Percentiles rank a stretch among this genome's conserved stretches.
phyloP scores from a whole-genome alignment of 2,329 filamentous ascomycete species.

The Sporothrix brasiliensis region DNA sequence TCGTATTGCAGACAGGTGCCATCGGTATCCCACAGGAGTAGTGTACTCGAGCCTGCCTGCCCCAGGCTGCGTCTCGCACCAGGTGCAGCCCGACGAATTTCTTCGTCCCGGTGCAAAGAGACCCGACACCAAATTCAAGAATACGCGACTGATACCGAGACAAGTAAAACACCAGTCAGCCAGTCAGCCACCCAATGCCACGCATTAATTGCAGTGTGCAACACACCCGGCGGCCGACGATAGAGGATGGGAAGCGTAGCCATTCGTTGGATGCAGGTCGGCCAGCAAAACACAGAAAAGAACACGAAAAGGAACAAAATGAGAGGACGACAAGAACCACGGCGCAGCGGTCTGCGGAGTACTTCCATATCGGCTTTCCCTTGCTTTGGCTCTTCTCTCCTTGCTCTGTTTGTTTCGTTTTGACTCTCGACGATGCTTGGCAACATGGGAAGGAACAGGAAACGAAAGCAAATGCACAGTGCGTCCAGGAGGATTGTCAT shows the following conservation, averaged over 20 bases:
- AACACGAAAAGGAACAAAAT: not conserved
- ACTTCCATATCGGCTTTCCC: too few species aligned
- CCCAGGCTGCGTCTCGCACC: not conserved
- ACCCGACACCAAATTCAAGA: too few species aligned
- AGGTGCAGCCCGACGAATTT: conserved; percentile 24
- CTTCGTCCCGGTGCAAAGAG: conserved; percentile 21
- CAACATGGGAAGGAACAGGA: not conserved
- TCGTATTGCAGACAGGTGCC: conserved; percentile 1
- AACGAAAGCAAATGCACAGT: not conserved
- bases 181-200: not conserved
- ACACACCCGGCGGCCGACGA: conserved; percentile 5
- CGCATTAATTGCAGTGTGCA: conserved; percentile 16
- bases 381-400: not conserved
- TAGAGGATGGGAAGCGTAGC: not conserved
- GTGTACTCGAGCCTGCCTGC: too few species aligned
- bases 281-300: too few species aligned
- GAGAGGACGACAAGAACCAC: not conserved
- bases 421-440: conserved; percentile 13
- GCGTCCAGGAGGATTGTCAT: not conserved
- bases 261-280: not conserved
- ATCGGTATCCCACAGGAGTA: not conserved
- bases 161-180: not conserved
- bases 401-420: conserved; percentile 16
- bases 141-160: not conserved
- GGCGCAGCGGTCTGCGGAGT: not conserved